These are phyloP conservation scores for Lecanosticta acicola DNA, from an alignment of 2,329 filamentous ascomycete genomes.

Conservation along the genomic window DNA sequence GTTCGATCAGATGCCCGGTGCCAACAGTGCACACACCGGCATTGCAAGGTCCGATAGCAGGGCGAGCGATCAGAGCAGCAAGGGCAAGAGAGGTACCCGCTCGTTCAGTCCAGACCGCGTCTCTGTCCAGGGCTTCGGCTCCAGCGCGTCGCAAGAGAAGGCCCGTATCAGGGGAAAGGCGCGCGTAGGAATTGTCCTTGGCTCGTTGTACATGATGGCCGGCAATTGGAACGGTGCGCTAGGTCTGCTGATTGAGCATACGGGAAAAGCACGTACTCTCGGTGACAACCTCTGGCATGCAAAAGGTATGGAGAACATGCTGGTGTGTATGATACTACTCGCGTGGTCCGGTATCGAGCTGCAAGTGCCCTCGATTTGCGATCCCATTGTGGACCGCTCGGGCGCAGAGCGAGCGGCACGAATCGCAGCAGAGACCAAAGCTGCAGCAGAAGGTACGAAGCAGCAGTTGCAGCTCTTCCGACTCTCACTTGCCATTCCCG, in stretches of 20 bases:
- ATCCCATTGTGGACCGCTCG: slow-evolving; percentile 25
- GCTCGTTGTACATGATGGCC: slow-evolving; percentile 79
- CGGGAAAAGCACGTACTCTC: slow-evolving; percentile 66
- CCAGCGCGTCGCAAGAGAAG: slow-evolving; percentile 47
- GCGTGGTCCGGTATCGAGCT: slow-evolving; percentile 83
- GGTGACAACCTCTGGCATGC: slow-evolving; percentile 97
- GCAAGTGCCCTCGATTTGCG: slow-evolving; percentile 48
- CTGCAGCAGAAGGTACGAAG: slow-evolving; percentile 18
- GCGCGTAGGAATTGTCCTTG: slow-evolving; percentile 71
- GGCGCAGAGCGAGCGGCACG: slow-evolving; percentile 21
- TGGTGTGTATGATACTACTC: slow-evolving; percentile 75
- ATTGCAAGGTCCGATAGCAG: slow-evolving; percentile 35
- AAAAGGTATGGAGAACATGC: slow-evolving; percentile 83
- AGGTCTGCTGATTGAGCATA: slow-evolving; percentile 75
- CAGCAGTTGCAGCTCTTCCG: slow-evolving; percentile 39
- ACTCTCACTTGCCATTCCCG: slow-evolving; percentile 58
- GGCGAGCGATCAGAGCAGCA: slow-evolving; percentile 19
- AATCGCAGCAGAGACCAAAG: slow-evolving; percentile 21
- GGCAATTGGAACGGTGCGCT: slow-evolving; percentile 87
- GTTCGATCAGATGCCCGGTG: slow-evolving; percentile 48
- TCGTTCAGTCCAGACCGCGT: slow-evolving; percentile 50
- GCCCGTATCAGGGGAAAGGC: slow-evolving; percentile 76
- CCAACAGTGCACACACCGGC: slow-evolving; percentile 37
- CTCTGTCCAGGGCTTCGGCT: slow-evolving; percentile 60
- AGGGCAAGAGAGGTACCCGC: slow-evolving; percentile 18